phyloP scores from a whole-genome alignment of 768 basidiomycete genomes.

The Lanmaoa pseudosensibilis region DNA sequence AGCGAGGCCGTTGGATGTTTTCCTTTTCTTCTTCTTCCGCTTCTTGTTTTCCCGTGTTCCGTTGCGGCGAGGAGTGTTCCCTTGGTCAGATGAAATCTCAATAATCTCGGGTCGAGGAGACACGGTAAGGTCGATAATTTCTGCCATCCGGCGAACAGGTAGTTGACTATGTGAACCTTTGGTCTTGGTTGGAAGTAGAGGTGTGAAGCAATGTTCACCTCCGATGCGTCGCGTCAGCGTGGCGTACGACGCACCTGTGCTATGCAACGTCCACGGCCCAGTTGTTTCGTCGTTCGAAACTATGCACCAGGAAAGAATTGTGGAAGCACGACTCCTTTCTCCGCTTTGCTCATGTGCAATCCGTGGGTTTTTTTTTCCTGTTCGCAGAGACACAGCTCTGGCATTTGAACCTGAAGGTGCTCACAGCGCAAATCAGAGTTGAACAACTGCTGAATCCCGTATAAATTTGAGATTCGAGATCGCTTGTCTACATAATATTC shows the following conservation, averaged over 20 bases:
- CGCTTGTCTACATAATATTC: background rate
- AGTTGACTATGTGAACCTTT: conserved; percentile 1
- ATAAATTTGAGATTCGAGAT: background rate
- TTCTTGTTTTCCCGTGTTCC: conserved; percentile 20
- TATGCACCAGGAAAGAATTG: background rate
- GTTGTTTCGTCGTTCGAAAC: too few species aligned
- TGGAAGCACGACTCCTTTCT: too few species aligned
- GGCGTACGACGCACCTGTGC: background rate
- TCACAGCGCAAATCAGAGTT: too few species aligned
- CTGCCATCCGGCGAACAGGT: conserved; percentile 21
- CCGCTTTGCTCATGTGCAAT: too few species aligned
- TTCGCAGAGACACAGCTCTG: background rate
- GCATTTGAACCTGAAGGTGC: background rate
- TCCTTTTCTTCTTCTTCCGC: conserved; percentile 31
- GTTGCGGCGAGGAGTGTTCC: background rate
- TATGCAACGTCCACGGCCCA: background rate
- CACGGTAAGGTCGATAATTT: conserved; percentile 36
- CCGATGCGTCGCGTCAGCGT: too few species aligned
- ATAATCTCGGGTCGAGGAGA: conserved; percentile 32
- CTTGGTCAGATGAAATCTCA: conserved; percentile 32
- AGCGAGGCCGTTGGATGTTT: conserved; percentile 17
- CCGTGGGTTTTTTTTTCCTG: too few species aligned
- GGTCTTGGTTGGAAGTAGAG: background rate
- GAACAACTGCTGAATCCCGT: too few species aligned
- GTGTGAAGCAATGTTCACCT: too few species aligned